These are phyloP conservation scores for Tylopilus subfusipes DNA, from an alignment of 768 basidiomycete genomes.

Conservation along the genomic window DNA sequence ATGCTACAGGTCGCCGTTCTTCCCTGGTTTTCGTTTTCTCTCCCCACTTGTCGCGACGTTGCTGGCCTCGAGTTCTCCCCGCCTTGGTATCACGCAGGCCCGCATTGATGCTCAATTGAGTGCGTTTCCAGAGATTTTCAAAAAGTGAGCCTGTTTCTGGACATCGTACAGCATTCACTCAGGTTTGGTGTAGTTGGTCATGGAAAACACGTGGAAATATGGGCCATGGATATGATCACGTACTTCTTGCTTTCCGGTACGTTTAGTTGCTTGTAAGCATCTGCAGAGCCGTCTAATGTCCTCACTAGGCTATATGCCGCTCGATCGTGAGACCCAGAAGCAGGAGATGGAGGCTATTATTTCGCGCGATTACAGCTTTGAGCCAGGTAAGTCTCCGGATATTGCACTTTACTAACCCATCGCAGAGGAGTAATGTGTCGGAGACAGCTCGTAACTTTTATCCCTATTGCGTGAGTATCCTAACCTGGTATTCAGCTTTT, in stretches of 20 bases:
- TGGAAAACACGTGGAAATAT: constrained; percentile 90
- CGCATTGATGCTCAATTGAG: not conserved
- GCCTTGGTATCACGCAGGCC: not conserved
- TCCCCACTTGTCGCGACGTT: not conserved
- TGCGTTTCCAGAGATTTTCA: constrained; percentile 79
- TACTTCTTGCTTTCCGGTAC: constrained; percentile 85
- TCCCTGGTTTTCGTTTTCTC: not conserved
- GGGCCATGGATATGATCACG: constrained; percentile 98
- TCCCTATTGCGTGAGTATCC: too few species aligned
- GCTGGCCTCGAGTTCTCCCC: too few species aligned
- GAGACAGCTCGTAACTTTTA: constrained; percentile 74
- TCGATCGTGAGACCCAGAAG: constrained; percentile 85
- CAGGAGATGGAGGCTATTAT: constrained; percentile 97
- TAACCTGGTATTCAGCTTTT: too few species aligned
- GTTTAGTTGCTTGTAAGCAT: not conserved
- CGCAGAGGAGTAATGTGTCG: constrained; percentile 77
- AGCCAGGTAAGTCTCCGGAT: constrained; percentile 44
- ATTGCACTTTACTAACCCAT: not conserved
- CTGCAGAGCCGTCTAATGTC: not conserved
- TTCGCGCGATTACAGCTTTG: constrained; percentile 88
- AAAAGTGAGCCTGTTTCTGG: constrained; percentile 48
- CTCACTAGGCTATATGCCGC: constrained; percentile 82
- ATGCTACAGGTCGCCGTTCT: not conserved
- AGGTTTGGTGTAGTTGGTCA: constrained; percentile 63
- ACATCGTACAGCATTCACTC: not conserved